These are phyloP conservation scores for Akanthomyces muscarius DNA, from an alignment of 2,329 filamentous ascomycete species.

Conservation along the genomic window DNA sequence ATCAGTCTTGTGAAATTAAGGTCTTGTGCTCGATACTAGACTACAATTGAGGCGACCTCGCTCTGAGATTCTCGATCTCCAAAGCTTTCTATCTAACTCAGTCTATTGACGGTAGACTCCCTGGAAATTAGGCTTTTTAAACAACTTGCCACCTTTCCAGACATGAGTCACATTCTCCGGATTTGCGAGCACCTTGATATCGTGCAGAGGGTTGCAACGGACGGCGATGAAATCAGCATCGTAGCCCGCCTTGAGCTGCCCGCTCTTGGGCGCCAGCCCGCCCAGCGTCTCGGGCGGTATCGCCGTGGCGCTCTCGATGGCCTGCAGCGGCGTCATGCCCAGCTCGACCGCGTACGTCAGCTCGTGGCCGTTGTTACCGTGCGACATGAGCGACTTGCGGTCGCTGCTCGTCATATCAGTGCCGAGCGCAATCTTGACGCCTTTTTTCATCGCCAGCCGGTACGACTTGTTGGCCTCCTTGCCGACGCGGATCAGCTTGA, in stretches of 20 bases:
- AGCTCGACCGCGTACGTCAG: slow-evolving; percentile 42
- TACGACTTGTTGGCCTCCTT: slow-evolving; percentile 37
- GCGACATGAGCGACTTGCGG: slow-evolving; percentile 27
- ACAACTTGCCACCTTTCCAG: slow-evolving; percentile 42
- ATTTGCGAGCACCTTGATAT: slow-evolving; percentile 38
- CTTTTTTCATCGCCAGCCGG: slow-evolving; percentile 37
- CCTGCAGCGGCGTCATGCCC: slow-evolving; percentile 44
- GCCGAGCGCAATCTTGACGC: slow-evolving; percentile 45
- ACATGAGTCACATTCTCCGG: slow-evolving; percentile 41
- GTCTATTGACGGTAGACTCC: background rate
- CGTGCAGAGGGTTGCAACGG: slow-evolving; percentile 37
- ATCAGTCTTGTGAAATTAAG: too few species aligned
- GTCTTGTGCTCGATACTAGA: too few species aligned
- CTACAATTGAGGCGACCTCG: too few species aligned
- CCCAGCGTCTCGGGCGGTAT: slow-evolving; percentile 44
- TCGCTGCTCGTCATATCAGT: slow-evolving; percentile 41
- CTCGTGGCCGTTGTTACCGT: slow-evolving; percentile 43
- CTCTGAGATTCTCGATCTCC: too few species aligned
- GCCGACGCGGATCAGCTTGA: slow-evolving; percentile 37
- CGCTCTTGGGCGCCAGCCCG: slow-evolving; percentile 39
- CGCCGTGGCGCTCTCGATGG: slow-evolving; percentile 47
- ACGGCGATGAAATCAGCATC: slow-evolving; percentile 48
- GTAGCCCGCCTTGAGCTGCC: slow-evolving; percentile 41
- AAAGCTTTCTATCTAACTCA: too few species aligned
- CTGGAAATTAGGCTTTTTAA: slow-evolving; percentile 29